Evolutionary conservation across 106 monocot genomes (phyloP).

Genomic region (Platanthera guangdongensis): DNA sequence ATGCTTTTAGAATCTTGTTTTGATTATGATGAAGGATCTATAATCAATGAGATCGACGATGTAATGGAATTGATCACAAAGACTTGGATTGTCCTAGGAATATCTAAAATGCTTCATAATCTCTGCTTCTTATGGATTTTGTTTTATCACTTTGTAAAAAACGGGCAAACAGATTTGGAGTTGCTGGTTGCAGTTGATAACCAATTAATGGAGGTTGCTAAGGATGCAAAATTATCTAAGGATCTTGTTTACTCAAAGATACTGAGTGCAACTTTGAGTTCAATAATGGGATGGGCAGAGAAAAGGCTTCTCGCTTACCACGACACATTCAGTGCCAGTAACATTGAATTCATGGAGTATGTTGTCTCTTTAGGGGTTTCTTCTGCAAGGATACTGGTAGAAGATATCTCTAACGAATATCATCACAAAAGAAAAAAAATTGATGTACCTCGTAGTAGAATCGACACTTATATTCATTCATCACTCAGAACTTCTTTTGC

Average conservation of each 20-base stretch:
- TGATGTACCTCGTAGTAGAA: constrained; percentile 78
- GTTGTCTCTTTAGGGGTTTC: constrained; percentile 83
- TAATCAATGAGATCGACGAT: constrained; percentile 88
- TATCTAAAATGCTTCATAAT: constrained; percentile 78
- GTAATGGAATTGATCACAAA: constrained; percentile 87
- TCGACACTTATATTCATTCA: constrained; percentile 87
- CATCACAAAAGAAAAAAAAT: constrained; percentile 64
- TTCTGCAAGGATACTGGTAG: constrained; percentile 74
- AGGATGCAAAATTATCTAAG: constrained; percentile 79
- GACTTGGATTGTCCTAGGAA: constrained; percentile 84
- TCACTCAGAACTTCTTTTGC: constrained; percentile 96
- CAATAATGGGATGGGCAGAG: constrained; percentile 92
- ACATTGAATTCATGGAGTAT: constrained; percentile 77
- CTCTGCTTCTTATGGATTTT: constrained; percentile 78
- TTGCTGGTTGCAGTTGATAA: constrained; percentile 80
- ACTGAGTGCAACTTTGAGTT: constrained; percentile 72
- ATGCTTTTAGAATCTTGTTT: constrained; percentile 77
- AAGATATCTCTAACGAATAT: constrained; percentile 92
- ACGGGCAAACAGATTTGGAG: constrained; percentile 66
- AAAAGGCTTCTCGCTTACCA: constrained; percentile 93
- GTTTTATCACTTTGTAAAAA: constrained; percentile 56
- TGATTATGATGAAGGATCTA: constrained; percentile 71
- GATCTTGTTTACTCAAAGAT: constrained; percentile 76
- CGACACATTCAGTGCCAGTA: constrained; percentile 67
- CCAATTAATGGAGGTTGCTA: constrained; percentile 74